phyloP scores from a whole-genome alignment of 2,329 filamentous ascomycete genomes.

The Coleophoma eucalyptorum region DNA sequence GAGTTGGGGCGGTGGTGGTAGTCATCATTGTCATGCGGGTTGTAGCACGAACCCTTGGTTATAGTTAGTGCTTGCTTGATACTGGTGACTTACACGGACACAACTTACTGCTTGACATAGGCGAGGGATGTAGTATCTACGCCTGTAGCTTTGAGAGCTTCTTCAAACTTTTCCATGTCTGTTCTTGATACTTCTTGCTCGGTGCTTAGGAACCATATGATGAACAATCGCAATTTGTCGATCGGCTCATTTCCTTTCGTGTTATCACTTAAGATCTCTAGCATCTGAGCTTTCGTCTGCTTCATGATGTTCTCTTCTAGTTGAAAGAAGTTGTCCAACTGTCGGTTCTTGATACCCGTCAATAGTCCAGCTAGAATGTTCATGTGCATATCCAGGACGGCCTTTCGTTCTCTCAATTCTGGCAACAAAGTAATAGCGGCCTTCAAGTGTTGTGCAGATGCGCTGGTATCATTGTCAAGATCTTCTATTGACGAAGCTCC shows the following conservation, averaged over 20 bases:
- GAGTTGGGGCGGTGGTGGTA: constrained; percentile 62
- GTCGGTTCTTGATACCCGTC: constrained; percentile 85
- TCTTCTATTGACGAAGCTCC: constrained; percentile 91
- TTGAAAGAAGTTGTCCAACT: constrained; percentile 95
- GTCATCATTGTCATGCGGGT: constrained; percentile 98
- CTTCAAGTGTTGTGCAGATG: constrained; percentile 91
- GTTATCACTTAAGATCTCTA: constrained; percentile 78
- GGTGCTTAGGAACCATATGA: constrained; percentile 95
- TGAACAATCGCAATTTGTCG: constrained; percentile 90
- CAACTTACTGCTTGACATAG: constrained; percentile 77
- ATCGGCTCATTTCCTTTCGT: constrained; percentile 79
- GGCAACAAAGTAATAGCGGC: constrained; percentile 91
- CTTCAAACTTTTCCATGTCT: constrained; percentile 84
- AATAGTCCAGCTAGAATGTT: constrained; percentile 81
- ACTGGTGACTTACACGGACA: not conserved
- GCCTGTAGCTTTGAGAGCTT: constrained; percentile 72
- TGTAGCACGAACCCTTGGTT: constrained; percentile 73
- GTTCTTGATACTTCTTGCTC: constrained; percentile 80
- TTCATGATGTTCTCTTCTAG: constrained; percentile 90
- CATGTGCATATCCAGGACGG: constrained; percentile 98
- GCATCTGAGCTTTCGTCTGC: constrained; percentile 82
- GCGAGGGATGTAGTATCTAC: constrained; percentile 74
- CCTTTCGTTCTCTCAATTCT: constrained; percentile 87
- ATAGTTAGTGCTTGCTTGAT: constrained; percentile 12
- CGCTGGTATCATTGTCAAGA: constrained; percentile 81